Conservation (phyloP, 2,329 filamentous ascomycete species). For the Pezicula neosporulosa region DNA sequence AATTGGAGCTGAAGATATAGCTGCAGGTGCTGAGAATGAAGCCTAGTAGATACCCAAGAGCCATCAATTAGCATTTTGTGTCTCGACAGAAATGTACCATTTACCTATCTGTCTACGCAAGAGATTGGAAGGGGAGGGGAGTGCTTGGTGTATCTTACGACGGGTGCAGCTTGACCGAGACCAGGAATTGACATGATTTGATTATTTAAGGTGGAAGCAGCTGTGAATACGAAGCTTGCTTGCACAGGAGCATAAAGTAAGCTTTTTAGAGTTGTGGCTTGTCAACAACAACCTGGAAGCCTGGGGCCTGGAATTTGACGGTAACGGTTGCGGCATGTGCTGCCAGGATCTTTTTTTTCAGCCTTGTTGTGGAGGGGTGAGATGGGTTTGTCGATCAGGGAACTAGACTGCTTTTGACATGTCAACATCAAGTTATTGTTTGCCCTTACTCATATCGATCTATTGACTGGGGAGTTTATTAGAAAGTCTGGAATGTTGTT, state of each 20-base stretch:
- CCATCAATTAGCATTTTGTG: background rate
- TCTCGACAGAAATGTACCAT: too few species aligned
- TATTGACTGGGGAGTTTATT: too few species aligned
- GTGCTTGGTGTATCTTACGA: slow-evolving; percentile 40
- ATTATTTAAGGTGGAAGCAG: background rate
- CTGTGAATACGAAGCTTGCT: background rate
- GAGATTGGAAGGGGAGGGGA: too few species aligned
- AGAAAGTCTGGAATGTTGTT: too few species aligned
- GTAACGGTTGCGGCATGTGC: too few species aligned
- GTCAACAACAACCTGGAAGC: slow-evolving; percentile 2
- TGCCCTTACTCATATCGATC: too few species aligned
- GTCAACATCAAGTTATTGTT: too few species aligned
- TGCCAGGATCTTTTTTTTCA: slow-evolving; percentile 10
- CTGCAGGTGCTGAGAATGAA: background rate
- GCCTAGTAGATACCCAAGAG: too few species aligned
- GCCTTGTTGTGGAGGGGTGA: slow-evolving; percentile 10
- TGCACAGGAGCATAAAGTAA: background rate
- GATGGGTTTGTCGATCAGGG: too few species aligned
- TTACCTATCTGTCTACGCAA: too few species aligned
- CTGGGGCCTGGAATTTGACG: too few species aligned
- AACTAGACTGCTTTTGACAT: too few species aligned
- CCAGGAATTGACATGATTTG: slow-evolving; percentile 71
- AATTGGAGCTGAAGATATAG: slow-evolving; percentile 21
- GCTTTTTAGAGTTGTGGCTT: slow-evolving; percentile 4
- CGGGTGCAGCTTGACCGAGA: slow-evolving; percentile 62